Conservation (phyloP, 805 yeast species). For the Saccharomycopsis lassenensis region DNA sequence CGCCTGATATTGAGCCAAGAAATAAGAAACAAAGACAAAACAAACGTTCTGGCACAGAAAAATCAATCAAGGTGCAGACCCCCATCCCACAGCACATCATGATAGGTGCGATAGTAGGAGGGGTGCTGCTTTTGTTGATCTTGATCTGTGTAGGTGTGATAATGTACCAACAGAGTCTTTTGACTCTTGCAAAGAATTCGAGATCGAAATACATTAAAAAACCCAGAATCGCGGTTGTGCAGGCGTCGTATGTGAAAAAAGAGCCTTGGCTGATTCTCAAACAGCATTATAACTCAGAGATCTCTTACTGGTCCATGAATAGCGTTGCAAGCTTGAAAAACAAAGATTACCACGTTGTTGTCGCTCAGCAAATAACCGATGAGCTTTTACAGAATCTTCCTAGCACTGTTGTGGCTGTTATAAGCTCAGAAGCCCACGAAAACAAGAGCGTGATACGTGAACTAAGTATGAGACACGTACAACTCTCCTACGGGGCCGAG, state of each 20-base stretch:
- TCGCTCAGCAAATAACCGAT: constrained; percentile 6
- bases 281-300: constrained; percentile 11
- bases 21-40: no score
- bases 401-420: constrained; percentile 7
- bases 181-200: constrained; percentile 9
- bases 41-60: no score
- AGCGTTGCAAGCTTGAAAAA: not conserved
- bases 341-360: constrained; percentile 7
- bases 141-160: constrained; percentile 1
- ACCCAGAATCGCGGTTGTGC: constrained; percentile 12
- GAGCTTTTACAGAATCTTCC: constrained; percentile 10
- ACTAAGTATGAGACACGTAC: constrained; percentile 7
- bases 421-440: not conserved
- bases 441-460: constrained; percentile 4
- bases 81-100: no score
- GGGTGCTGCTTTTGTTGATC: not conserved
- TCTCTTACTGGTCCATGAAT: no score
- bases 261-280: constrained; percentile 2
- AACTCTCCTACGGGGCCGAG: constrained; percentile 6
- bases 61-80: no score
- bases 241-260: not conserved
- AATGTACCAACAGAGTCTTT: constrained; percentile 1
- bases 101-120: no score
- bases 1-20: no score
- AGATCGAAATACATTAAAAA: constrained; percentile 10